These are phyloP conservation scores for Elaeis oleifera DNA, from an alignment of 202 grass and related monocot genomes.

Conservation along the genomic window DNA sequence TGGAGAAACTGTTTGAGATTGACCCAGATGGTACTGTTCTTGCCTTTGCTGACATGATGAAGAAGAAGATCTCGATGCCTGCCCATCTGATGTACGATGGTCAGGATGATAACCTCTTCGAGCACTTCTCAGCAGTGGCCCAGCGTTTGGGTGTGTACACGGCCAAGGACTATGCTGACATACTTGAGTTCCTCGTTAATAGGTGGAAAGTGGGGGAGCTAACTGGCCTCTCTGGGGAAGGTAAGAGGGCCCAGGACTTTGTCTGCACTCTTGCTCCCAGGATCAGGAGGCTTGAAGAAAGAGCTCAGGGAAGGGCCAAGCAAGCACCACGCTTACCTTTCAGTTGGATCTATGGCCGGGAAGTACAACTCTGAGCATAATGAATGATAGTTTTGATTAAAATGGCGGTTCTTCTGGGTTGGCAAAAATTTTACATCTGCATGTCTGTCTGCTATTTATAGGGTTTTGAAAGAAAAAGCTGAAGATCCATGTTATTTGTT, in stretches of 20 bases:
- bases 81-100: conserved; percentile 15
- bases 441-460: too few relatives aligned
- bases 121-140: conserved; percentile 6
- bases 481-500: too few relatives aligned
- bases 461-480: too few relatives aligned
- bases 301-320: conserved; percentile 26
- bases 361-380: conserved; percentile 61
- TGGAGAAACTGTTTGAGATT: conserved; percentile 9
- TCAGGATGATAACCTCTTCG: conserved; percentile 6
- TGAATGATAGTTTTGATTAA: neutral
- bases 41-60: conserved; percentile 17
- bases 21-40: conserved; percentile 6
- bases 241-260: conserved; percentile 5
- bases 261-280: conserved; percentile 7
- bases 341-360: conserved; percentile 77
- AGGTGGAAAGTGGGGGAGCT: conserved; percentile 7
- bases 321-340: conserved; percentile 46
- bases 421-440: too few relatives aligned
- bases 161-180: conserved; percentile 8
- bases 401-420: too few relatives aligned
- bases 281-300: conserved; percentile 9
- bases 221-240: neutral
- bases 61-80: conserved; percentile 16
- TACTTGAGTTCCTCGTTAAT: conserved; percentile 5
- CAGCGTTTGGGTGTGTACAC: conserved; percentile 7